phyloP scores from a whole-genome alignment of 805 yeast species.

The Sporopachydermia lactativora region DNA sequence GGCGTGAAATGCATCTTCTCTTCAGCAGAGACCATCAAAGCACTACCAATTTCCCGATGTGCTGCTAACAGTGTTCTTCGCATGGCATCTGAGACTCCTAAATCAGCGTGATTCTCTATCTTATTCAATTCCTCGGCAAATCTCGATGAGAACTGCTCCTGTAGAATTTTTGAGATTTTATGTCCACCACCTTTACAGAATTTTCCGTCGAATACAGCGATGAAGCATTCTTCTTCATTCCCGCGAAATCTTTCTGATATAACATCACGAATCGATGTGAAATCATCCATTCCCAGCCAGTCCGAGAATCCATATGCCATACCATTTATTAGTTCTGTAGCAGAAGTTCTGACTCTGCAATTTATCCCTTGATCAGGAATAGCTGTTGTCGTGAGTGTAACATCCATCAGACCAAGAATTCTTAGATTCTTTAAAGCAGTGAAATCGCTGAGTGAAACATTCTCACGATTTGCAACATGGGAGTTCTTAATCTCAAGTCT shows the following conservation, averaged over 20 bases:
- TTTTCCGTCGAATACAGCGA: slow-evolving; percentile 81
- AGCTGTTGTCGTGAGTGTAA: slow-evolving; percentile 75
- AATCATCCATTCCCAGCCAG: slow-evolving; percentile 49
- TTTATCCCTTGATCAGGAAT: slow-evolving; percentile 81
- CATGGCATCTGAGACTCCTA: slow-evolving; percentile 57
- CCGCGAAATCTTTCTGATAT: slow-evolving; percentile 83
- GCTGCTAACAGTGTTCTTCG: slow-evolving; percentile 67
- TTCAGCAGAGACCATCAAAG: slow-evolving; percentile 15
- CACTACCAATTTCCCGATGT: slow-evolving; percentile 67
- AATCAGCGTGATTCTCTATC: slow-evolving; percentile 26
- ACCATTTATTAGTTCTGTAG: slow-evolving; percentile 50
- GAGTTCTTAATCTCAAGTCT: slow-evolving; percentile 75
- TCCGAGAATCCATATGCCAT: slow-evolving; percentile 90
- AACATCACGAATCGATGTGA: slow-evolving; percentile 65
- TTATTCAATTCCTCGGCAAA: slow-evolving; percentile 53
- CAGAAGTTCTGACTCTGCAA: slow-evolving; percentile 81
- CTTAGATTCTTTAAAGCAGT: slow-evolving; percentile 59
- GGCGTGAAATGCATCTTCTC: slow-evolving; percentile 24
- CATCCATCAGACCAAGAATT: slow-evolving; percentile 85
- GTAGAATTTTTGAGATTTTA: slow-evolving; percentile 56
- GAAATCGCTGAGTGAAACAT: slow-evolving; percentile 42
- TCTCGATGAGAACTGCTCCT: slow-evolving; percentile 51
- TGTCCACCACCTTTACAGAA: slow-evolving; percentile 38
- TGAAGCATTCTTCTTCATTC: slow-evolving; percentile 61
- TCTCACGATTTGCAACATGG: slow-evolving; percentile 36